Base-by-base conservation (phyloP, 805 yeast genomes). In the Pichia nanzhaoensis region DNA sequence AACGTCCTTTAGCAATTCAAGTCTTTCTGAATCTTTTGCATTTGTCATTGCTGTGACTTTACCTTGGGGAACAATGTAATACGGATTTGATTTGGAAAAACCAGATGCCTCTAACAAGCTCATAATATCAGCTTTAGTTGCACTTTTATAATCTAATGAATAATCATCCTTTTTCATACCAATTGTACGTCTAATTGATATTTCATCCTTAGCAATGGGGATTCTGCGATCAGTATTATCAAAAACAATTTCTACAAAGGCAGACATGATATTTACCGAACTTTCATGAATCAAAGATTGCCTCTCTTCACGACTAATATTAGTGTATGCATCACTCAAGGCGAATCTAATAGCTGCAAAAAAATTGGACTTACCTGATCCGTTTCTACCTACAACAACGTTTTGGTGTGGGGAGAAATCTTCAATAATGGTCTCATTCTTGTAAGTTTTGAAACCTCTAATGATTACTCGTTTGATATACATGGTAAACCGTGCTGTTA, bases 41-140 rank as follows among this genome's bases (percentile, higher is more conserved):
- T 88, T 88, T 0, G 98, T 91, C 48, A 93, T 70, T 0, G 85
- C 74, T 1, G 96, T 84, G 55, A 93, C 87, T 55, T 86, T 74
- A 18, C 99, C 99, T 64, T 93, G 99, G 0, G 99, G 98, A 5
- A 93, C 98, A 54, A 93, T 91, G 61, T 91, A 91, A 63, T 90
- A 91, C 1, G 97, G 96, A 52, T 89, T 90, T 5, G 88, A 79
- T 49, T 84, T 74, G 0, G 95, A 84, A 58, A 93, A 88, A 0
- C 99, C 99, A 0, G 96, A 95, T 56, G 86, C 82, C 61, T 91
- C 97, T 32, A 90, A 69, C 51, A 87, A 66, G 51, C 85, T 84
- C 78, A 81, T 80, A 14, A 90, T 74, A 58, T 89, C 97, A 2
- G 84, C 71, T 55, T 89, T 76, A 1, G 91, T 82, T 3, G 91